phyloP scores from a whole-genome alignment of 768 basidiomycete species.

The Peribolospora baueri region DNA sequence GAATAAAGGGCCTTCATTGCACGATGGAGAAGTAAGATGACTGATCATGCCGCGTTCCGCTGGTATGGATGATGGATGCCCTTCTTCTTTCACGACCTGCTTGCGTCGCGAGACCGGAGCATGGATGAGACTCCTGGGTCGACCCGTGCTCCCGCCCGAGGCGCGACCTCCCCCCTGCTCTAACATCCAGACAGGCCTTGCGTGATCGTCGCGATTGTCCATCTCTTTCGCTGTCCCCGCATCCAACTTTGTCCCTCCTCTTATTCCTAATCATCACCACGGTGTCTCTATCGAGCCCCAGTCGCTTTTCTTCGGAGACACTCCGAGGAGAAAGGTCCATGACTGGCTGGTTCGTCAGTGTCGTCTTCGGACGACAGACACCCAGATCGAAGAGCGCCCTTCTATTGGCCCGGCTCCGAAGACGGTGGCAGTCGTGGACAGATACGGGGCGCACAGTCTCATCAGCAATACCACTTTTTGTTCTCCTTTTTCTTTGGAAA shows the following conservation, averaged over 20 bases:
- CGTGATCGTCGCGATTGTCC: too few relatives aligned
- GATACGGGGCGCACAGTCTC: conserved; percentile 55
- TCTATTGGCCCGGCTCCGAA: conserved; percentile 55
- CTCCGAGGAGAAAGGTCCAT: background rate
- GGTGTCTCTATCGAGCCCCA: background rate
- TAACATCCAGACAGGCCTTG: too few relatives aligned
- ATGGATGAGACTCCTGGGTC: too few relatives aligned
- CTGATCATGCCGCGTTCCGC: too few relatives aligned
- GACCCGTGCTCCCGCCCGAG: too few relatives aligned
- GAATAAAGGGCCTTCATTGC: background rate
- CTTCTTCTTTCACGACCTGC: too few relatives aligned
- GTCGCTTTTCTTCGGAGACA: background rate
- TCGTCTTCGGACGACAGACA: conserved; percentile 12
- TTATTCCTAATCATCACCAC: background rate
- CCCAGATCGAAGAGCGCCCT: conserved; percentile 33
- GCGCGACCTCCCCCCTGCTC: too few relatives aligned
- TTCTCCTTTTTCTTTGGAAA: too few relatives aligned
- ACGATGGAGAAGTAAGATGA: background rate
- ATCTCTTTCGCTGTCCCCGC: too few relatives aligned
- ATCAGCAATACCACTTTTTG: background rate
- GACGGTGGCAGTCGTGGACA: conserved; percentile 49
- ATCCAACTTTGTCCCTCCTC: background rate
- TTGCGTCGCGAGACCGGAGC: too few relatives aligned
- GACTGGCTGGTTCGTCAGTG: conserved; percentile 19
- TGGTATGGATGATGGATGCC: too few relatives aligned